These are phyloP conservation scores for Claviceps sp. DNA, from an alignment of 2,329 filamentous ascomycete genomes.

Conservation along the genomic window DNA sequence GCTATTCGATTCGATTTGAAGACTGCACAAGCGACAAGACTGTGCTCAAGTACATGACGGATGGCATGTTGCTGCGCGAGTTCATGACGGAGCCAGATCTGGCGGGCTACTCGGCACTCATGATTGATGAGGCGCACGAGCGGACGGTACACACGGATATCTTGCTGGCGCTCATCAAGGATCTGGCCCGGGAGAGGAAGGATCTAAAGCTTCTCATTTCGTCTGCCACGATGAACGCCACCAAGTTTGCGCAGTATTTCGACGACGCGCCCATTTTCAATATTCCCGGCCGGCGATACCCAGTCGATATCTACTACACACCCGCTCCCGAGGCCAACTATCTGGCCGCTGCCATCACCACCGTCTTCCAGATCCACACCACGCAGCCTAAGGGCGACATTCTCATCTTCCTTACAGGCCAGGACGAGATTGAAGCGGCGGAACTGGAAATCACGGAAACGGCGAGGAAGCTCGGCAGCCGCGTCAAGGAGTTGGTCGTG, in stretches of 20 bases:
- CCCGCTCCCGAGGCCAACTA: constrained; percentile 90
- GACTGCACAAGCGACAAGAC: constrained; percentile 87
- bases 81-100: constrained; percentile 82
- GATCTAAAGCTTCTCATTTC: constrained; percentile 87
- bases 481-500: constrained; percentile 76
- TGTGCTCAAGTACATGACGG: constrained; percentile 89
- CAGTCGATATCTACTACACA: constrained; percentile 85
- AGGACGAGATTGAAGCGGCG: constrained; percentile 88
- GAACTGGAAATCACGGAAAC: constrained; percentile 78
- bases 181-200: constrained; percentile 67
- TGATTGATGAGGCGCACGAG: constrained; percentile 98
- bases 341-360: constrained; percentile 78
- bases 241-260: constrained; percentile 86
- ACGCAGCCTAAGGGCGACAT: constrained; percentile 79
- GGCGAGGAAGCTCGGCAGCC: constrained; percentile 69
- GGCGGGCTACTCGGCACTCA: constrained; percentile 69
- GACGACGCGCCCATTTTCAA: constrained; percentile 90
- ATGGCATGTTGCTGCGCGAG: constrained; percentile 85
- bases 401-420: constrained; percentile 84
- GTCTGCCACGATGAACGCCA: constrained; percentile 86
- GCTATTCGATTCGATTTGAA: constrained; percentile 91
- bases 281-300: constrained; percentile 77
- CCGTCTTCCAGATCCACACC: constrained; percentile 88
- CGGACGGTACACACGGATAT: constrained; percentile 86
- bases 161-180: constrained; percentile 74